Evolutionary conservation across 140 eudicot species (phyloP).

Genomic region (Ambrosia hybrid): DNA sequence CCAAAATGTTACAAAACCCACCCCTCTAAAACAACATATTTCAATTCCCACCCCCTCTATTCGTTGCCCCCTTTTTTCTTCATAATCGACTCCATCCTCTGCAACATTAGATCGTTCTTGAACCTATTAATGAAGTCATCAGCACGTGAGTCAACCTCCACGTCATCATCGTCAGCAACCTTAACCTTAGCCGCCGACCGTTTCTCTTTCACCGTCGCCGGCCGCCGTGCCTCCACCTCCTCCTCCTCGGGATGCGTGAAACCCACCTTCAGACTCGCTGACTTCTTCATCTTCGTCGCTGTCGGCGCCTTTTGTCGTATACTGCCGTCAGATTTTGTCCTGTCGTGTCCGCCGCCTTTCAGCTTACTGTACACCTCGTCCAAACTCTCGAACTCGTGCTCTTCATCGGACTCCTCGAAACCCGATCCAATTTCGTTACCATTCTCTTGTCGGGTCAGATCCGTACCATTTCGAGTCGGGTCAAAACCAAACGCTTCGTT

Average conservation of each 20-base stretch:
- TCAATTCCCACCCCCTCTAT: conserved; percentile 45
- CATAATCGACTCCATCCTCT: conserved; percentile 73
- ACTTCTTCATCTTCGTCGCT: conserved; percentile 70
- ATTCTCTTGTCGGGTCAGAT: not conserved
- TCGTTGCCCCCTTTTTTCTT: conserved; percentile 62
- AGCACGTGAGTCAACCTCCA: conserved; percentile 73
- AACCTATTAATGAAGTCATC: conserved; percentile 84
- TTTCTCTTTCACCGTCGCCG: conserved; percentile 59
- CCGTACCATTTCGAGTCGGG: not conserved
- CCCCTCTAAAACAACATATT: conserved; percentile 18
- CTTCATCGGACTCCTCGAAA: not conserved
- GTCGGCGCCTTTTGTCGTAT: conserved; percentile 44
- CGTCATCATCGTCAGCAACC: conserved; percentile 35
- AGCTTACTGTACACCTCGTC: conserved; percentile 66
- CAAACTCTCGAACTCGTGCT: conserved; percentile 39
- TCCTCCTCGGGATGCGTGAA: conserved; percentile 55
- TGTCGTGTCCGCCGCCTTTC: conserved; percentile 20
- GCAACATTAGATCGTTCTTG: conserved; percentile 73
- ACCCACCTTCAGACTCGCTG: conserved; percentile 67
- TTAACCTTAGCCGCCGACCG: conserved; percentile 16
- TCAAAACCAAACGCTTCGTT: not conserved
- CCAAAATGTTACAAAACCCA: conserved; percentile 11
- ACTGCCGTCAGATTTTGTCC: conserved; percentile 66
- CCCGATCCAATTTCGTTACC: not conserved
- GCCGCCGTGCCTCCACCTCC: conserved; percentile 67